A percentile compares a stretch with the other conserved stretches of the same genome.
Conservation (phyloP, 2,329 filamentous ascomycete genomes). For the Aspergillus quadricinctus region DNA sequence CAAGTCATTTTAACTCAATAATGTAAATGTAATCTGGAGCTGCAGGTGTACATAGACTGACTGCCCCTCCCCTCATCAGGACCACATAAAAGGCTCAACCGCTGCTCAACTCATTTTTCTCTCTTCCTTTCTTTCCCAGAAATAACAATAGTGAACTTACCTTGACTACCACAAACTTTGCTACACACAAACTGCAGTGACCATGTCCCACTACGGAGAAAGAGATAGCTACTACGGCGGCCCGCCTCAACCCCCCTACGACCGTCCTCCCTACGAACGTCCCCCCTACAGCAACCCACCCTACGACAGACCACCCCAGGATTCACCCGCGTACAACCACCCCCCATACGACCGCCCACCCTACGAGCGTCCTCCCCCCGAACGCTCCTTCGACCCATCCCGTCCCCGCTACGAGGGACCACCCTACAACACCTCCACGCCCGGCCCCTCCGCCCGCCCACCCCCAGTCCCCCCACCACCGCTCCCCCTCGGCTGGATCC, state of each 20-base stretch:
- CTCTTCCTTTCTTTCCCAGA: background rate
- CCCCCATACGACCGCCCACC: constrained; percentile 20
- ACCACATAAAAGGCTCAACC: background rate
- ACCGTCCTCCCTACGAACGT: constrained; percentile 5
- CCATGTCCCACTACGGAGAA: constrained; percentile 15
- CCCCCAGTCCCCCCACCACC: constrained; percentile 43
- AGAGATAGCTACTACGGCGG: constrained; percentile 3
- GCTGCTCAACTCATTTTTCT: background rate
- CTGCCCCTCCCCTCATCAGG: constrained; percentile 1
- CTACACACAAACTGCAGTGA: background rate
- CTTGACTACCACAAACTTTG: background rate
- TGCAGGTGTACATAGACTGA: background rate
- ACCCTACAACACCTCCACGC: constrained; percentile 28
- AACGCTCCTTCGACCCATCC: constrained; percentile 10
- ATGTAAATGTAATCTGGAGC: background rate
- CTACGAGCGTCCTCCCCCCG: constrained; percentile 15
- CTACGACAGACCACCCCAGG: background rate
- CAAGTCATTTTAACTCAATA: no score
- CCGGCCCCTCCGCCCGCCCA: constrained; percentile 25
- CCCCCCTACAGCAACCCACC: background rate
- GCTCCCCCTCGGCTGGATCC: constrained; percentile 58
- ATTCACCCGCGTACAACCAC: constrained; percentile 16
- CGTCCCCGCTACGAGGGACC: constrained; percentile 24
- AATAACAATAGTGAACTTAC: background rate
- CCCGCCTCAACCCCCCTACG: constrained; percentile 1